Conservation (phyloP, 1,284 basidiomycete species). For the Takashimella koratensis region DNA sequence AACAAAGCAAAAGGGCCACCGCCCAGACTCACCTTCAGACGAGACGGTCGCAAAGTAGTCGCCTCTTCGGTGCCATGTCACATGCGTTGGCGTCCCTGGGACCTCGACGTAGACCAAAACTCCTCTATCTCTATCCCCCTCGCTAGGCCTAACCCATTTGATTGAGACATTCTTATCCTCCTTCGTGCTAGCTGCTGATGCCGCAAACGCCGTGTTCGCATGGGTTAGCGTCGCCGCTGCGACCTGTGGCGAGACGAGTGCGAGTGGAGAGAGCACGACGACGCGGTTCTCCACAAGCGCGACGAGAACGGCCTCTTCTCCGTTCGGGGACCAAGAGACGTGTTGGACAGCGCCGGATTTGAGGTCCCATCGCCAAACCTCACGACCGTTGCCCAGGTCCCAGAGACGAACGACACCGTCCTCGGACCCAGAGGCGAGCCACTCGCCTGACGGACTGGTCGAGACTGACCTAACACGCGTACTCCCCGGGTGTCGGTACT, state of each 20-base stretch:
- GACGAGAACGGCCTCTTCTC: constrained; percentile 57
- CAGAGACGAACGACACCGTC: constrained; percentile 81
- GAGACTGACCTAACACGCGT: constrained; percentile 70
- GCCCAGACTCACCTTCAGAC: constrained; percentile 47
- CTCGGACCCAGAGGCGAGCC: constrained; percentile 91
- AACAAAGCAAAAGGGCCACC: too few relatives aligned
- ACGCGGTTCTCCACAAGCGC: constrained; percentile 58
- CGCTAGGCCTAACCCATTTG: constrained; percentile 54
- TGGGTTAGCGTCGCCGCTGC: constrained; percentile 64
- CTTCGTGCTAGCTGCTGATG: constrained; percentile 47
- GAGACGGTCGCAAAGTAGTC: constrained; percentile 91
- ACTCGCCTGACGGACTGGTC: constrained; percentile 82
- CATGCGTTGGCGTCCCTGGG: constrained; percentile 76
- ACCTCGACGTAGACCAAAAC: constrained; percentile 53
- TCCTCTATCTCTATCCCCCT: constrained; percentile 52
- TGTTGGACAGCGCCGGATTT: constrained; percentile 71
- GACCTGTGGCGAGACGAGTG: constrained; percentile 57
- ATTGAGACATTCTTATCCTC: constrained; percentile 35
- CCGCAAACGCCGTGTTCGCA: constrained; percentile 47
- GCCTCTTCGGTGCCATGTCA: constrained; percentile 90
- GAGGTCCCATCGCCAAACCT: constrained; percentile 85
- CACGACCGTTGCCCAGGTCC: constrained; percentile 90
- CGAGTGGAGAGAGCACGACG: constrained; percentile 77
- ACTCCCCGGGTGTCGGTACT: constrained; percentile 61
- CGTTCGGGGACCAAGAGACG: constrained; percentile 90